phyloP scores from a whole-genome alignment of 345 rosid genomes.

The Populus simonii region DNA sequence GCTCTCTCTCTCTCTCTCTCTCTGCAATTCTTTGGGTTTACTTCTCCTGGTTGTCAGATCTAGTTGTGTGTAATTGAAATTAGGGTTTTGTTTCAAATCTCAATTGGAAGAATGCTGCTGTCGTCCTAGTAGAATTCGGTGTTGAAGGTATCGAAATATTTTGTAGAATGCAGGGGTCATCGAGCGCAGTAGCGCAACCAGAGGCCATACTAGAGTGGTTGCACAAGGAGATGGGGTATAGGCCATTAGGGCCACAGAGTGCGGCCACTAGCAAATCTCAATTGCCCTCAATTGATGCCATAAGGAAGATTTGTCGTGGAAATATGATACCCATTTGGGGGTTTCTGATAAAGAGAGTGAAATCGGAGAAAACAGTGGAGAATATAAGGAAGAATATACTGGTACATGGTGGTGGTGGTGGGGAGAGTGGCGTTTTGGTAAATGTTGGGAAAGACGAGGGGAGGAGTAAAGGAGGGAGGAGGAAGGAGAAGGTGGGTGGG shows the following conservation, averaged over 20 bases:
- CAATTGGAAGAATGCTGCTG: not conserved
- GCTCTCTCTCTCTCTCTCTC: not conserved
- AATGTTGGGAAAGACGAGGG: slow-evolving; percentile 51
- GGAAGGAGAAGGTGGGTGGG: slow-evolving; percentile 49
- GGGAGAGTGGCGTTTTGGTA: slow-evolving; percentile 28
- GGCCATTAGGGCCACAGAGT: slow-evolving; percentile 64
- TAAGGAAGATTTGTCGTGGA: slow-evolving; percentile 75
- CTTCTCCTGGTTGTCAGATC: slow-evolving; percentile 17
- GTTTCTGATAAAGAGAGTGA: slow-evolving; percentile 64
- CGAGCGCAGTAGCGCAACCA: slow-evolving; percentile 42
- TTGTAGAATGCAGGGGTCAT: slow-evolving; percentile 20
- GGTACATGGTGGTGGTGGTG: slow-evolving; percentile 61
- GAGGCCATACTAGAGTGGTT: slow-evolving; percentile 81
- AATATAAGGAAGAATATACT: slow-evolving; percentile 66
- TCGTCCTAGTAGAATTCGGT: not conserved
- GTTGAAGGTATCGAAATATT: not conserved
- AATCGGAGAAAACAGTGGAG: slow-evolving; percentile 83
- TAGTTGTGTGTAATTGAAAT: not conserved
- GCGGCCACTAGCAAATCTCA: slow-evolving; percentile 50
- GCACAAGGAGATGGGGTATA: slow-evolving; percentile 83
- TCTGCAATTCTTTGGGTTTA: not conserved
- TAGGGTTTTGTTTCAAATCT: not conserved
- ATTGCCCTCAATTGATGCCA: slow-evolving; percentile 60
- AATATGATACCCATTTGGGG: slow-evolving; percentile 80
- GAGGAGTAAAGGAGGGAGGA: slow-evolving; percentile 47